Evolutionary conservation across 2,329 filamentous ascomycete species (phyloP).

Genomic region (Epichloe sp.): DNA sequence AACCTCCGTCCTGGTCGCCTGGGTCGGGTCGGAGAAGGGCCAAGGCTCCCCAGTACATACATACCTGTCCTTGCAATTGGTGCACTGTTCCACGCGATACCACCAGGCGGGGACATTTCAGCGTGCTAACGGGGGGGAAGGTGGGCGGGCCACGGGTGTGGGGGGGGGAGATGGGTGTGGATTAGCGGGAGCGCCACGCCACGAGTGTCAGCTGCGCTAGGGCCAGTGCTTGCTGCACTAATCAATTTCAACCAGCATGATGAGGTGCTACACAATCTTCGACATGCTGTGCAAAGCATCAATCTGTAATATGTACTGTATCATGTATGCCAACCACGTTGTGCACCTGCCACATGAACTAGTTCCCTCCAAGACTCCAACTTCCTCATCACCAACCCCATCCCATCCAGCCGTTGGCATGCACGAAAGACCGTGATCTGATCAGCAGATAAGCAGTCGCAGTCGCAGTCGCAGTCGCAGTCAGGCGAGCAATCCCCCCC

Average conservation of each 20-base stretch:
- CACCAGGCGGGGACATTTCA: neutral
- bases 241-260: too few relatives aligned
- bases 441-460: neutral
- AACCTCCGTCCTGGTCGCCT: neutral
- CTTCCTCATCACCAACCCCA: neutral
- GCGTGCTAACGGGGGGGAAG: neutral
- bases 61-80: too few relatives aligned
- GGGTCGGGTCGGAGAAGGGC: neutral
- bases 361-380: neutral
- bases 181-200: conserved; percentile 5
- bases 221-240: neutral
- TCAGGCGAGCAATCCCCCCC: neutral
- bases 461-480: neutral
- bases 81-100: neutral
- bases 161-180: neutral
- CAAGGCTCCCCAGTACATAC: neutral
- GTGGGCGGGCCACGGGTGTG: neutral
- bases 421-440: neutral
- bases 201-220: conserved; percentile 3
- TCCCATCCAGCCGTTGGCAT: neutral
- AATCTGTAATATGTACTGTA: neutral
- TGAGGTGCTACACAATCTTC: too few relatives aligned
- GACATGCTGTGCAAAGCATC: neutral
- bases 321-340: neutral
- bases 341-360: conserved; percentile 1